Evolutionary conservation across 2,329 filamentous ascomycete species (phyloP).

Genomic region (Fusarium cicatricum): DNA sequence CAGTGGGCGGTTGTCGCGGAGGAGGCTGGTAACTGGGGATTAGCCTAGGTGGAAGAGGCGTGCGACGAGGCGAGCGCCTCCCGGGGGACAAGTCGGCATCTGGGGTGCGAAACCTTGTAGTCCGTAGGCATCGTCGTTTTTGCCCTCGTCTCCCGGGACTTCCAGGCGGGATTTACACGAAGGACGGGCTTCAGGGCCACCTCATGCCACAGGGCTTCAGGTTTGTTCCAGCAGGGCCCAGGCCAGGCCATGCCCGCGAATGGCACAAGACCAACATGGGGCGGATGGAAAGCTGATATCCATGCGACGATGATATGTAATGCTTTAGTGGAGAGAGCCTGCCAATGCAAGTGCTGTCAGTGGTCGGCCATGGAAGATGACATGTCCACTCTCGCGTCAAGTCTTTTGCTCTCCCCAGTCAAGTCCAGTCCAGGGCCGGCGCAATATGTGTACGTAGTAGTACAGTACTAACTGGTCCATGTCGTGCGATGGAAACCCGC

Average conservation of each 20-base stretch:
- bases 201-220: neutral
- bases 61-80: slow-evolving; percentile 21
- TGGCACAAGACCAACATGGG: slow-evolving; percentile 1
- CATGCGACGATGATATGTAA: slow-evolving; percentile 1
- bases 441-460: neutral
- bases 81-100: slow-evolving; percentile 39
- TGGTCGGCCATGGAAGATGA: slow-evolving; percentile 28
- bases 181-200: slow-evolving; percentile 1
- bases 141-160: slow-evolving; percentile 27
- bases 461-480: slow-evolving; percentile 25
- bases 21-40: slow-evolving; percentile 13
- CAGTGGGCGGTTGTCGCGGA: slow-evolving; percentile 33
- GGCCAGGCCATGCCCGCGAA: slow-evolving; percentile 8
- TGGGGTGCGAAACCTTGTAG: slow-evolving; percentile 26
- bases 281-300: slow-evolving; percentile 1
- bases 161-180: slow-evolving; percentile 17
- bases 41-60: slow-evolving; percentile 10
- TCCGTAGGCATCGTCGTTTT: slow-evolving; percentile 16
- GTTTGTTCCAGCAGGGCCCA: neutral
- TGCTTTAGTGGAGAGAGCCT: slow-evolving; percentile 17
- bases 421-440: slow-evolving; percentile 9
- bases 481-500: slow-evolving; percentile 8
- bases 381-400: slow-evolving; percentile 20
- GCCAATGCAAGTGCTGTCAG: slow-evolving; percentile 32
- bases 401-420: slow-evolving; percentile 7